Evolutionary conservation across 208 protist species (phyloP).

Genomic region (Phytomonas francai): DNA sequence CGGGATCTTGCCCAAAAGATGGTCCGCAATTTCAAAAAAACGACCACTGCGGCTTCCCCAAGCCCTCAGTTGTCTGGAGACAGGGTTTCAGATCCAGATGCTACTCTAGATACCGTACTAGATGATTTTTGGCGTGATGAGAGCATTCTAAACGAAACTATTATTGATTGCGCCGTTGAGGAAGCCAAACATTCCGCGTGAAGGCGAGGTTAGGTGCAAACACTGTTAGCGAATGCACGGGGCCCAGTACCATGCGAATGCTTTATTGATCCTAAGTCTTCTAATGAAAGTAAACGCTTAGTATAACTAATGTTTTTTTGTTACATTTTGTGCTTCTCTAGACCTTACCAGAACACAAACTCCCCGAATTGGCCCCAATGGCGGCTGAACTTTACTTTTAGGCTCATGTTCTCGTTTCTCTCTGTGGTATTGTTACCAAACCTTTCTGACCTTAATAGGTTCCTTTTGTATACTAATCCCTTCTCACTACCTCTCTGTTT

Average conservation of each 20-base stretch:
- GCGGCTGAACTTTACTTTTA: neutral
- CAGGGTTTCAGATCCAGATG: neutral
- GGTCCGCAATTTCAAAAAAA: neutral
- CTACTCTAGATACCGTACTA: constrained; percentile 19
- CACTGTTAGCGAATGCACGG: neutral
- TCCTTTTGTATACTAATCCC: no score
- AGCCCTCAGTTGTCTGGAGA: neutral
- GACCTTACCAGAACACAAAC: no score
- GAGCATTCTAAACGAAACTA: constrained; percentile 26
- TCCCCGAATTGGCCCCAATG: no score
- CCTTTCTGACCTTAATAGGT: no score
- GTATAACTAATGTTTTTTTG: no score
- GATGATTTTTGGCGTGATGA: constrained; percentile 27
- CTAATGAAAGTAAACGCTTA: neutral
- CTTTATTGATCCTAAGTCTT: neutral
- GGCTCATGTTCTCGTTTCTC: neutral
- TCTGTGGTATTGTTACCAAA: no score
- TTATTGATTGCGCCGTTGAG: constrained; percentile 23
- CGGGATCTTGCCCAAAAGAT: constrained; percentile 5
- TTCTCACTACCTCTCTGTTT: neutral
- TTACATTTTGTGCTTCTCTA: no score
- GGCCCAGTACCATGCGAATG: neutral
- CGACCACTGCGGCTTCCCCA: neutral
- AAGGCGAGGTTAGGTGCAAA: neutral
- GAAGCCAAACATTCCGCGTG: constrained; percentile 3